phyloP scores from a whole-genome alignment of 768 basidiomycete species.

The Cyclocybe aegerita region DNA sequence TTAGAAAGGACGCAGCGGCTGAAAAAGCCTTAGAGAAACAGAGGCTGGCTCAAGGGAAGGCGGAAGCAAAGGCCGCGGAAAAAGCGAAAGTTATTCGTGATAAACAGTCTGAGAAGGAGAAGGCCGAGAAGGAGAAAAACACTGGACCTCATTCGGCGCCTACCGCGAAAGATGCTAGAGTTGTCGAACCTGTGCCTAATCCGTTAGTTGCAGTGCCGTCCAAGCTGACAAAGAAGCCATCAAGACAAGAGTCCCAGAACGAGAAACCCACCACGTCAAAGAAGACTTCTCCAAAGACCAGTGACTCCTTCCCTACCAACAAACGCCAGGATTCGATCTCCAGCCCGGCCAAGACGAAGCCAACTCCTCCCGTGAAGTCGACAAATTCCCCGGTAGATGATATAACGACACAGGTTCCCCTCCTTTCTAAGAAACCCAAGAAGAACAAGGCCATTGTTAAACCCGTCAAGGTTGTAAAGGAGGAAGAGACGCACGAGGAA shows the following conservation, averaged over 20 bases:
- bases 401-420: constrained; percentile 60
- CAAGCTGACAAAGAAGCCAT: too few species aligned
- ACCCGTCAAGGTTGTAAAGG: constrained; percentile 55
- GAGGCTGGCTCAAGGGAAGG: constrained; percentile 57
- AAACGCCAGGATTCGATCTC: constrained; percentile 11
- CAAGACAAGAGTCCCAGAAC: too few species aligned
- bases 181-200: background rate
- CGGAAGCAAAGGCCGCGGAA: constrained; percentile 51
- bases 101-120: constrained; percentile 35
- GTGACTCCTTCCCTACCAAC: background rate
- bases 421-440: constrained; percentile 82
- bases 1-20: constrained; percentile 60
- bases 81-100: constrained; percentile 43
- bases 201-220: too few species aligned
- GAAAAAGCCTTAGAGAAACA: constrained; percentile 65
- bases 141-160: background rate
- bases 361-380: constrained; percentile 15
- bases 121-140: constrained; percentile 51
- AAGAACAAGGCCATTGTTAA: constrained; percentile 71
- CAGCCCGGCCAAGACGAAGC: constrained; percentile 1
- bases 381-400: constrained; percentile 21
- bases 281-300: background rate
- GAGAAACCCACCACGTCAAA: too few species aligned
- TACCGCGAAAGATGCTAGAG: background rate
- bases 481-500: constrained; percentile 56